These are phyloP conservation scores for Aspergillus egyptiacus DNA, from an alignment of 495 filamentous ascomycete species.

Conservation along the genomic window DNA sequence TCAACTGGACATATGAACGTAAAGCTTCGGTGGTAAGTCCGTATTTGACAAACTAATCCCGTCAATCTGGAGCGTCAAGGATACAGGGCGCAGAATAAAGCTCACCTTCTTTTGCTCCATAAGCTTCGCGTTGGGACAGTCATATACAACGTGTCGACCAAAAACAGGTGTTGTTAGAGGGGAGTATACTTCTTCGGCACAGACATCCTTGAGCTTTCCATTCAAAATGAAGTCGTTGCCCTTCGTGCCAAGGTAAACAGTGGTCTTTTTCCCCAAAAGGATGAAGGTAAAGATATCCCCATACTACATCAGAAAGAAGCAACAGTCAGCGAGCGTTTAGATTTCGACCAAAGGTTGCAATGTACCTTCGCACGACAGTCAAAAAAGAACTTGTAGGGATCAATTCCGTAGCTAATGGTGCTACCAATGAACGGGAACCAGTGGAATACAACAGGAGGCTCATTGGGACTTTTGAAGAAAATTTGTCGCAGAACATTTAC, in stretches of 20 bases:
- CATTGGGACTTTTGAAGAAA: conserved; percentile 59
- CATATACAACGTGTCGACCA: conserved; percentile 59
- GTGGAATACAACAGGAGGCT: conserved; percentile 61
- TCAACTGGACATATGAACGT: conserved; percentile 54
- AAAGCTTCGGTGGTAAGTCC: conserved; percentile 58
- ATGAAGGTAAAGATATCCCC: conserved; percentile 74
- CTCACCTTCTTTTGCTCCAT: conserved; percentile 65
- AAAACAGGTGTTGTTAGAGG: conserved; percentile 58
- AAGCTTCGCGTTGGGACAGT: conserved; percentile 59
- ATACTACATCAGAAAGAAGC: conserved; percentile 45
- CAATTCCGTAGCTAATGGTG: conserved; percentile 59
- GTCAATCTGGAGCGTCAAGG: not conserved
- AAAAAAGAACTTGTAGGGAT: conserved; percentile 59
- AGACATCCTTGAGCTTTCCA: conserved; percentile 74
- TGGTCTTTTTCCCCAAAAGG: conserved; percentile 68
- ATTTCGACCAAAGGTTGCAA: too few relatives aligned
- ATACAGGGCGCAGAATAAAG: not conserved
- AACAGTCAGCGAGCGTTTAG: too few relatives aligned
- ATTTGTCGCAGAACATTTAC: conserved; percentile 67
- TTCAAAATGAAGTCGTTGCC: conserved; percentile 87
- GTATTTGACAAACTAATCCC: conserved; percentile 55
- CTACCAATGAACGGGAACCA: conserved; percentile 58
- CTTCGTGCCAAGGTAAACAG: conserved; percentile 65
- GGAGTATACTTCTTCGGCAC: conserved; percentile 59
- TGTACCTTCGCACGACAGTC: conserved; percentile 47